A percentile compares a stretch with the other conserved stretches of the same genome.
Conservation (phyloP, 306 rosid genomes). For the Pterocarpus santalinus region DNA sequence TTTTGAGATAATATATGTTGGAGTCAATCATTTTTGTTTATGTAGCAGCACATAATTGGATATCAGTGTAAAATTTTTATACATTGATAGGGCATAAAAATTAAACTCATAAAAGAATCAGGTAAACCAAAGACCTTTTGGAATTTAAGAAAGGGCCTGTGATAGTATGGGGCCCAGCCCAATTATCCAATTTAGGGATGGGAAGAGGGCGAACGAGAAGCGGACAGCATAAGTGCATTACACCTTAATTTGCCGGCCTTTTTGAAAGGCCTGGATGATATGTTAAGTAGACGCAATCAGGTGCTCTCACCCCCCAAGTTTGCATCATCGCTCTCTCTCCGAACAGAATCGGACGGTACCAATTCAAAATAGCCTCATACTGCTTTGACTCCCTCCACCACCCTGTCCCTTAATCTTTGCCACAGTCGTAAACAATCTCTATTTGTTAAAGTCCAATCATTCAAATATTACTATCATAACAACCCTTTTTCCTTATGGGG, state of each 20-base stretch:
- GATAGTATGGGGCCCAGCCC: conserved; percentile 11
- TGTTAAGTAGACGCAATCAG: conserved; percentile 38
- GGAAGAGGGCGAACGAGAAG: conserved; percentile 15
- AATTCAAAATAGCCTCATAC: neutral
- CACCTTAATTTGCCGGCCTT: conserved; percentile 49
- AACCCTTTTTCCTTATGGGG: neutral
- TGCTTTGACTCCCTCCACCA: conserved; percentile 45
- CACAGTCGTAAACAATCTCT: too few relatives aligned
- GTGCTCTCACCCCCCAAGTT: conserved; percentile 41
- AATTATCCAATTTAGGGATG: neutral
- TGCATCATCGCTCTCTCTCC: conserved; percentile 2
- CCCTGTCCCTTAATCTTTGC: neutral
- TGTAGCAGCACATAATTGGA: too few relatives aligned
- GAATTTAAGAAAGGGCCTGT: neutral
- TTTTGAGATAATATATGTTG: too few relatives aligned
- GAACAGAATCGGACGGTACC: neutral
- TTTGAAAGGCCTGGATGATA: neutral
- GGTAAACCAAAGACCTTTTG: too few relatives aligned
- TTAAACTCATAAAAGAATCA: too few relatives aligned
- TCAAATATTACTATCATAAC: neutral
- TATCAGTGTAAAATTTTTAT: too few relatives aligned
- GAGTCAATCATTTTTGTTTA: too few relatives aligned
- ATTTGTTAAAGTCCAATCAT: conserved; percentile 7
- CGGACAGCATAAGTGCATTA: conserved; percentile 29
- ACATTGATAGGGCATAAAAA: too few relatives aligned